Conservation (phyloP, 2,329 filamentous ascomycete genomes). For the Fusarium sp. region DNA sequence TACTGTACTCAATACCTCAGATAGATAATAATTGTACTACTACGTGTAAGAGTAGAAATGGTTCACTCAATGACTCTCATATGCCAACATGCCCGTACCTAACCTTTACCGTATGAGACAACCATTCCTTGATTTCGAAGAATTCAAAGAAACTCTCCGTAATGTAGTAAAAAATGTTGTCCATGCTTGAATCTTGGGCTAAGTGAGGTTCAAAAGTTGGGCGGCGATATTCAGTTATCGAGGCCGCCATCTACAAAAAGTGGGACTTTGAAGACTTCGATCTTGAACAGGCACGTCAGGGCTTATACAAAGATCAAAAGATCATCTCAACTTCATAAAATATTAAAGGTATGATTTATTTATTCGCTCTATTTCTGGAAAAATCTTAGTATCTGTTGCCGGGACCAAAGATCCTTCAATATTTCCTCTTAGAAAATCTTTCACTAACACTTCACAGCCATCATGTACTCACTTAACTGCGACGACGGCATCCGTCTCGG, state of each 20-base stretch:
- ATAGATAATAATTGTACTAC: constrained; percentile 45
- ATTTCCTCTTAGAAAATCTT: neutral
- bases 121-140: neutral
- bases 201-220: neutral
- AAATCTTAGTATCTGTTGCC: fast-evolving
- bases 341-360: neutral
- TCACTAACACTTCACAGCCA: constrained; percentile 20
- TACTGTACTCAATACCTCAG: constrained; percentile 32
- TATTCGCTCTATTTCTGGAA: neutral
- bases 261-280: constrained; percentile 41
- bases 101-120: too few species aligned
- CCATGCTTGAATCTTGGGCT: neutral
- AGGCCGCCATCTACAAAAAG: constrained; percentile 39
- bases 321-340: neutral
- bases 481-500: constrained; percentile 48
- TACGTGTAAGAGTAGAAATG: constrained; percentile 4
- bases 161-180: too few species aligned
- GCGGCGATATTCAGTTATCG: constrained; percentile 47
- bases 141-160: too few species aligned
- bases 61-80: neutral
- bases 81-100: too few species aligned
- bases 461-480: constrained; percentile 51
- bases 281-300: constrained; percentile 2
- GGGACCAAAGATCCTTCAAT: neutral
- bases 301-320: neutral